A percentile compares a stretch with the other conserved stretches of the same genome.
Conservation (phyloP, 140 eudicot genomes). For the Stevia rebaudiana region DNA sequence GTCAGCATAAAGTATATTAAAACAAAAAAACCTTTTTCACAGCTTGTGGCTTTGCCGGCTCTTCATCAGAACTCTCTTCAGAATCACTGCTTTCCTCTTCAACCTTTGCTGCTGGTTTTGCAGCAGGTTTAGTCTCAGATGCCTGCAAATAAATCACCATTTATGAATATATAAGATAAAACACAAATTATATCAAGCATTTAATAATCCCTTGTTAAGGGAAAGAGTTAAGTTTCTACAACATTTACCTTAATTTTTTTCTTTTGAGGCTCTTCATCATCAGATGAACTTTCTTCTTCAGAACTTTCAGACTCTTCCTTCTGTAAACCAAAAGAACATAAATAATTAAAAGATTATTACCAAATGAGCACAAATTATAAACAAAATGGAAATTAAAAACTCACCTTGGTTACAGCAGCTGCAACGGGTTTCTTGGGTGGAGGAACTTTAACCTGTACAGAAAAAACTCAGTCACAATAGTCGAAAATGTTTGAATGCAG, state of each 20-base stretch:
- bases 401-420: constrained; percentile 24
- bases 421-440: constrained; percentile 25
- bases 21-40: background rate
- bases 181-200: background rate
- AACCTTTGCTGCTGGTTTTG: constrained; percentile 25
- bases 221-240: background rate
- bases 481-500: background rate
- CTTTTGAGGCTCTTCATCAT: constrained; percentile 50
- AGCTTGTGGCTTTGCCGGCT: constrained; percentile 30
- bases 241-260: constrained; percentile 31
- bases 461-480: background rate
- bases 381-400: background rate
- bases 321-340: background rate
- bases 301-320: constrained; percentile 27
- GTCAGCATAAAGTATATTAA: background rate
- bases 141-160: background rate
- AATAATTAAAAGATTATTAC: too few species aligned
- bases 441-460: constrained; percentile 13
- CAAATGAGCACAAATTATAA: background rate
- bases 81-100: constrained; percentile 31
- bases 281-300: constrained; percentile 48
- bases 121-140: constrained; percentile 24
- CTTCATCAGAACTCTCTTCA: constrained; percentile 41
- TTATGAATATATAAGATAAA: background rate
- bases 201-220: background rate